These are phyloP conservation scores for Leucosporidium creatinivorum DNA, from an alignment of 768 basidiomycete genomes.

Conservation along the genomic window DNA sequence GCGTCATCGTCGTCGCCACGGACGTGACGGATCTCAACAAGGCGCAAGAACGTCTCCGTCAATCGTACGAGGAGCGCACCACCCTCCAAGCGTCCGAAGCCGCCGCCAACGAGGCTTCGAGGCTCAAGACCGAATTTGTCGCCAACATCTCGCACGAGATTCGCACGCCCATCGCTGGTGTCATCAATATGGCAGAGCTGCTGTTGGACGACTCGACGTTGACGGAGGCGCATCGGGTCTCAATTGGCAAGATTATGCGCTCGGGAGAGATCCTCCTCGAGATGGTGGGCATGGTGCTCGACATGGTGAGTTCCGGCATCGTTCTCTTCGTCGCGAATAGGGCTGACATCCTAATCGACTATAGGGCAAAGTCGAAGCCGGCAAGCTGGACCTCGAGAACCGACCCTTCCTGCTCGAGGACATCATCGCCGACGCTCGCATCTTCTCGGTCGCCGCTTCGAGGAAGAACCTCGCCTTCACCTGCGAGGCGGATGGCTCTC, in stretches of 20 bases:
- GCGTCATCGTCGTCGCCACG: conserved; percentile 31
- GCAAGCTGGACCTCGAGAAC: conserved; percentile 32
- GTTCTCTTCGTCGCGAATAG: no score
- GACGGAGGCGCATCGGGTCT: conserved; percentile 9
- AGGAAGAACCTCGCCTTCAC: conserved; percentile 92
- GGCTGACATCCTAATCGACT: no score
- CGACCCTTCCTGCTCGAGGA: conserved; percentile 45
- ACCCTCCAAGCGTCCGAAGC: conserved; percentile 27
- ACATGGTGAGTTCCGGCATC: not conserved
- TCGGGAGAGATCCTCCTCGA: conserved; percentile 32
- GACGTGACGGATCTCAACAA: conserved; percentile 30
- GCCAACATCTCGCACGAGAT: conserved; percentile 25
- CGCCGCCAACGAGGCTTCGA: conserved; percentile 28
- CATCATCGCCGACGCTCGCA: conserved; percentile 90
- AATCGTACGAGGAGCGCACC: conserved; percentile 27
- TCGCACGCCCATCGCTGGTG: conserved; percentile 19
- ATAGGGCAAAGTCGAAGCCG: conserved; percentile 34
- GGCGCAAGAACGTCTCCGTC: conserved; percentile 16
- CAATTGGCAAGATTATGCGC: conserved; percentile 26
- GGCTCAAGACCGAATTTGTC: conserved; percentile 31
- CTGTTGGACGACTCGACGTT: conserved; percentile 23
- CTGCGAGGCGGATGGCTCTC: conserved; percentile 75
- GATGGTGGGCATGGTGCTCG: conserved; percentile 33
- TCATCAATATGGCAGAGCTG: conserved; percentile 30
- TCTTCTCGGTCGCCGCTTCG: conserved; percentile 85